Base-by-base conservation (phyloP, 1,284 basidiomycete species). In the Amylostereum areolatum region DNA sequence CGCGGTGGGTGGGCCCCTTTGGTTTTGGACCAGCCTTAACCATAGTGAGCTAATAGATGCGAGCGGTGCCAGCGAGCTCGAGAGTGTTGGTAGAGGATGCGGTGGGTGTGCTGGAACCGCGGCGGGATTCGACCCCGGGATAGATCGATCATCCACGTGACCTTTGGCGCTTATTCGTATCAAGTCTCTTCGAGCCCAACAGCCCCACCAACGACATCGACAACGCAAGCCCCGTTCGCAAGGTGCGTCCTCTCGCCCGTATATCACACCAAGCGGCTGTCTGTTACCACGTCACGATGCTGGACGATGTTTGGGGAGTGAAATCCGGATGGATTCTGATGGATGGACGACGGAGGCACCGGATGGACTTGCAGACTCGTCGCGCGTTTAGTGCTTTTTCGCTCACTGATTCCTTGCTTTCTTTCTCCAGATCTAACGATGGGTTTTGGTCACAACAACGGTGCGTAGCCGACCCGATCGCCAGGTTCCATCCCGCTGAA, bases 381-480 rank as follows among this genome's bases (percentile, higher is more conserved):
- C 45, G 46, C 51, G 11, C 29, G 43, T 37, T 51, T 32, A 60
- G 50, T 53, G 31, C 45, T 46, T 46, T 24, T 47, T 24, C 33
- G 53, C 52, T 24, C 44, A 49, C 58, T 52, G 40, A 59, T 51
- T n/a, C 43, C 35, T 32, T 40, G 49, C 49, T 49, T 43, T 44
- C 7, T 32, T 41, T 48, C 46, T 41, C 2, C 54, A 67, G 66
- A 63, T 53, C 62, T 57, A 56, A 54, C 54, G 50, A 89, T 89
- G 85, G 85, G 85, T 81, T 89, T 88, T 68, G 73, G 69, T 59
- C 81, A 87, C 74, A 89, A 89, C 72, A 89, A 89, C 78, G 85
- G 85, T 87, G 47, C 61, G 78, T 71, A 43, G 35, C n/a, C 31
- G 32, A 43, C 43, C 9, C 12, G 24, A 12, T n/a, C 28, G 35